phyloP scores from a whole-genome alignment of 306 rosid species.

The Fagus crenata region DNA sequence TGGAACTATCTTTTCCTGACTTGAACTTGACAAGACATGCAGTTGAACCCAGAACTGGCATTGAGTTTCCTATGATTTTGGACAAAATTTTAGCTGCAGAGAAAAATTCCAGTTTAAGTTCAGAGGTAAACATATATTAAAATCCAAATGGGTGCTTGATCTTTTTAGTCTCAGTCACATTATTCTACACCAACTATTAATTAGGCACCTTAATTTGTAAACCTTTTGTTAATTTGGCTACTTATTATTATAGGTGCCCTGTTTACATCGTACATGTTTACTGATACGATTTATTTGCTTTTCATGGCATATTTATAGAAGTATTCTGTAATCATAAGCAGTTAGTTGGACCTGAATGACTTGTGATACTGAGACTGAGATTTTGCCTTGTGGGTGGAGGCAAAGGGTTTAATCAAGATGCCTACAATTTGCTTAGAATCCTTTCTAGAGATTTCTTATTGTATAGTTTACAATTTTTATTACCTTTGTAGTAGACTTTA shows the following conservation, averaged over 20 bases:
- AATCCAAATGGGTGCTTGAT: constrained; percentile 7
- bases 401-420: constrained; percentile 4
- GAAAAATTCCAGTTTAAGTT: constrained; percentile 48
- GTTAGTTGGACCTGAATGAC: background rate
- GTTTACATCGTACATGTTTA: background rate
- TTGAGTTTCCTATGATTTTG: constrained; percentile 77
- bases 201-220: constrained; percentile 15
- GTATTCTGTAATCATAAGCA: background rate
- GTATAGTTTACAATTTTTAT: background rate
- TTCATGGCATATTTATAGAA: background rate
- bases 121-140: constrained; percentile 64
- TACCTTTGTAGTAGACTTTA: background rate
- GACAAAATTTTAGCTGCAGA: constrained; percentile 49
- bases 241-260: background rate
- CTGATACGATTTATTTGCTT: background rate
- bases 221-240: constrained; percentile 7
- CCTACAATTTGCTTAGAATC: background rate
- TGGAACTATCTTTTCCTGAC: constrained; percentile 41
- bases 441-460: background rate
- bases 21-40: constrained; percentile 57
- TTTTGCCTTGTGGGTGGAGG: background rate
- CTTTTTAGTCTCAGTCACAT: constrained; percentile 10
- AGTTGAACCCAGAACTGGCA: constrained; percentile 87
- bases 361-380: background rate
- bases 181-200: constrained; percentile 6